A percentile compares a stretch with the other conserved stretches of the same genome.
phyloP scores from a whole-genome alignment of 139 green algal species.

The Micromonas pusilla region DNA sequence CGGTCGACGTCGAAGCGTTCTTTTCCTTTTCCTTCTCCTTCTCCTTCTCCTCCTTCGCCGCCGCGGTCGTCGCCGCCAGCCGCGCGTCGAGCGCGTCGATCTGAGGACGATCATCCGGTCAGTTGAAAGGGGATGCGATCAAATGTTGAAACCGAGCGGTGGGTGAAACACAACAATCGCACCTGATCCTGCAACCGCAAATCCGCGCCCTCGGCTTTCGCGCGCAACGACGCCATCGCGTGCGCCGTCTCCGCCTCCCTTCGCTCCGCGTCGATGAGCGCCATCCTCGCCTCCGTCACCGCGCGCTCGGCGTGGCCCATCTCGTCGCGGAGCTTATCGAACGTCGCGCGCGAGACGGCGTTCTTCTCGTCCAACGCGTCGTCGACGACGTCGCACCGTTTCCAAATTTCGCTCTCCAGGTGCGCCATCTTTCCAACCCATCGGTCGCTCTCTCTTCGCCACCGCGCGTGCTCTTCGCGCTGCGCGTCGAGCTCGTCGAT shows the following conservation, averaged over 20 bases:
- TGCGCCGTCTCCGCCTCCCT: not conserved
- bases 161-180: no score
- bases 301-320: not conserved
- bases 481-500: not conserved
- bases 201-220: not conserved
- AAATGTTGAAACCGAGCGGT: no score
- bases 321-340: not conserved
- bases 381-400: not conserved
- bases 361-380: not conserved
- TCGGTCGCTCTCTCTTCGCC: not conserved
- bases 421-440: no score
- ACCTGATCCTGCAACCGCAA: not conserved
- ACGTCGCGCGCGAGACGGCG: not conserved
- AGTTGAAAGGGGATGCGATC: no score
- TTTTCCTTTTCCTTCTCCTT: not conserved
- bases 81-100: not conserved
- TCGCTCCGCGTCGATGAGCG: not conserved
- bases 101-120: no score
- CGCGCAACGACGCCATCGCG: not conserved
- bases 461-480: not conserved
- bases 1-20: not conserved
- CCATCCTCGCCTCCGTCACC: not conserved
- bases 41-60: not conserved
- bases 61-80: not conserved
- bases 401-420: not conserved